These are phyloP conservation scores for Penicillium aurantiogriseum DNA, from an alignment of 2,329 filamentous ascomycete genomes.

Conservation along the genomic window DNA sequence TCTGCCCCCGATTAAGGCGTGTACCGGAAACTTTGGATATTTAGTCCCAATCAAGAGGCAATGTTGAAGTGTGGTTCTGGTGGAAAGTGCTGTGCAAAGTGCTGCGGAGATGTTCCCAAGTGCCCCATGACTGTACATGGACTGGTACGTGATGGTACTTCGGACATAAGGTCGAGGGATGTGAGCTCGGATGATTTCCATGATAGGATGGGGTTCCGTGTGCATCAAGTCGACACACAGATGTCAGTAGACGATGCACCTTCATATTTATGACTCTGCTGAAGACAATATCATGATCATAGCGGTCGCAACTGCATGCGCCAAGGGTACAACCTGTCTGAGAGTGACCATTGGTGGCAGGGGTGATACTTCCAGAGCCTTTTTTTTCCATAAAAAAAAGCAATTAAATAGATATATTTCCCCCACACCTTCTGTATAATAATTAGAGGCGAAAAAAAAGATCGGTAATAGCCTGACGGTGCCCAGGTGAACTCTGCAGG, in stretches of 20 bases:
- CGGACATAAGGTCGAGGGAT: not conserved
- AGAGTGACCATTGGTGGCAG: constrained; percentile 16
- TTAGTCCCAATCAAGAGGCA: constrained; percentile 4
- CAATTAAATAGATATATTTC: not conserved
- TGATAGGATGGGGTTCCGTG: constrained; percentile 18
- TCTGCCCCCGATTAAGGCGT: not conserved
- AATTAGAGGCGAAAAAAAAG: not conserved
- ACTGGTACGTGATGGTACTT: not conserved
- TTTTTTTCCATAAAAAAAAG: not conserved
- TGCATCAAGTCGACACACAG: constrained; percentile 7
- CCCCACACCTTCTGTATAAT: not conserved
- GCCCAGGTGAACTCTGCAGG: constrained; percentile 13
- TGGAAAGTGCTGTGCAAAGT: not conserved
- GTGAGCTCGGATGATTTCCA: constrained; percentile 18
- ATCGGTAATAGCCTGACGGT: constrained; percentile 4
- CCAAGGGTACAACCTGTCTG: constrained; percentile 21
- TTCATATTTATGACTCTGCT: not conserved
- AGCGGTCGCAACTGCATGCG: constrained; percentile 22
- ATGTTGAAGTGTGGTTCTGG: not conserved
- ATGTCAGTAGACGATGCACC: not conserved
- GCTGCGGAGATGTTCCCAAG: not conserved
- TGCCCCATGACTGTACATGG: not conserved
- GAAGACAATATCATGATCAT: constrained; percentile 17
- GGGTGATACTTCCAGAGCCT: constrained; percentile 1
- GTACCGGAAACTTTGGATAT: constrained; percentile 3